These are phyloP conservation scores for Mollisia scopiformis DNA, from an alignment of 2,329 filamentous ascomycete genomes.

Conservation along the genomic window DNA sequence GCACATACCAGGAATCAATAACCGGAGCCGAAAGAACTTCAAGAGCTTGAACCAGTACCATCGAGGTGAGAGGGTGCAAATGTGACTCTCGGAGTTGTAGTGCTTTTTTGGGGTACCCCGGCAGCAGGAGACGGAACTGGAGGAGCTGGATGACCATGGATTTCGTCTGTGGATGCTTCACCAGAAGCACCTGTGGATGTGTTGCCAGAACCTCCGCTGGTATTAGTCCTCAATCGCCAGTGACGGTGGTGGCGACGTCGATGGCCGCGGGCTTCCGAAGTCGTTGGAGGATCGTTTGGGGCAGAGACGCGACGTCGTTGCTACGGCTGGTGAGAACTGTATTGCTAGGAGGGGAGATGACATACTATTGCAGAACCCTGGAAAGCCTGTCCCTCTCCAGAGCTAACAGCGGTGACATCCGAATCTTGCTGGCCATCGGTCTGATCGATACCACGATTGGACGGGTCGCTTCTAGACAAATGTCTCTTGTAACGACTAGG, in stretches of 20 bases:
- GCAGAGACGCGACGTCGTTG: slow-evolving; percentile 34
- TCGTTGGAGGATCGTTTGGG: slow-evolving; percentile 31
- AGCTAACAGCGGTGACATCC: slow-evolving; percentile 24
- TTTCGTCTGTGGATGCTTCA: slow-evolving; percentile 17
- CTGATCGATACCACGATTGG: slow-evolving; percentile 19
- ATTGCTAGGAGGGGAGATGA: not conserved
- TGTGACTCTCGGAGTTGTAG: not conserved
- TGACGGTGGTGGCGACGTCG: slow-evolving; percentile 30
- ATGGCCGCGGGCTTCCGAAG: slow-evolving; percentile 19
- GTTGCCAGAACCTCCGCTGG: slow-evolving; percentile 14
- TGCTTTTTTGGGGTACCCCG: not conserved
- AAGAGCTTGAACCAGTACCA: not conserved
- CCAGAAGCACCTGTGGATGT: slow-evolving; percentile 15
- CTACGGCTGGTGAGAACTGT: slow-evolving; percentile 16
- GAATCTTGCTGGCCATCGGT: slow-evolving; percentile 30
- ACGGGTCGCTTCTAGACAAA: slow-evolving; percentile 31
- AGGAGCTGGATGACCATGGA: slow-evolving; percentile 6
- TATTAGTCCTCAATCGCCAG: slow-evolving; percentile 31
- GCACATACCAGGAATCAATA: not conserved
- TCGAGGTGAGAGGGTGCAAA: slow-evolving; percentile 6
- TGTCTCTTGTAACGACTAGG: slow-evolving; percentile 27
- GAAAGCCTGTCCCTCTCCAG: slow-evolving; percentile 27
- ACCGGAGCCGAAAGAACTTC: not conserved
- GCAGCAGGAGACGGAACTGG: slow-evolving; percentile 18
- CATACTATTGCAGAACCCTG: slow-evolving; percentile 17